Conservation (phyloP, 768 basidiomycete species). For the Pulveroboletus ravenelii region DNA sequence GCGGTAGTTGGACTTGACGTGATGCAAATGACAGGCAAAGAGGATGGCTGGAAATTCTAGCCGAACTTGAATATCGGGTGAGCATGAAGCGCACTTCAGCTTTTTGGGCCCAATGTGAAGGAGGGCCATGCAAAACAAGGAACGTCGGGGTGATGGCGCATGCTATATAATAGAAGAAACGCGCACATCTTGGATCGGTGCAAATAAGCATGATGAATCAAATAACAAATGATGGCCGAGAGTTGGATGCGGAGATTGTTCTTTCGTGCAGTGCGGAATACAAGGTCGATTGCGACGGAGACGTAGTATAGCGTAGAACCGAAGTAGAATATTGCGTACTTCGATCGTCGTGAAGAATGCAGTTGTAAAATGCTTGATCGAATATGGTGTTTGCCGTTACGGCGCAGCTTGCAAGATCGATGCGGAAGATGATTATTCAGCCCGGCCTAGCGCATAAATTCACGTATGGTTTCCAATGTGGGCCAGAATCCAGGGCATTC, state of each 20-base stretch:
- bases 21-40: conserved; percentile 24
- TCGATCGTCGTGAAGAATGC: conserved; percentile 23
- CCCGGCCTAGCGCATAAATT: conserved; percentile 22
- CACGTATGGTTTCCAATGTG: conserved; percentile 22
- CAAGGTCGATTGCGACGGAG: conserved; percentile 13
- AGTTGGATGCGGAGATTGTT: conserved; percentile 34
- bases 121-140: conserved; percentile 18
- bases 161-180: conserved; percentile 28
- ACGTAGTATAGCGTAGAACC: conserved; percentile 17
- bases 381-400: conserved; percentile 15
- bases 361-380: conserved; percentile 21
- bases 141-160: conserved; percentile 23
- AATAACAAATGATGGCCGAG: conserved; percentile 25
- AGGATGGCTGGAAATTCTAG: conserved; percentile 27
- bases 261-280: conserved; percentile 23
- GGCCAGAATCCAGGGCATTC: conserved; percentile 12
- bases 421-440: conserved; percentile 28
- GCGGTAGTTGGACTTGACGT: conserved; percentile 17
- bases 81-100: conserved; percentile 29
- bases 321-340: conserved; percentile 23
- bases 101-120: conserved; percentile 19
- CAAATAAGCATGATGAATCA: conserved; percentile 34
- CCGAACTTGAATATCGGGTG: conserved; percentile 15
- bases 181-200: conserved; percentile 27
- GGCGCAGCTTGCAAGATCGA: conserved; percentile 28